A percentile compares a stretch with the other conserved stretches of the same genome.
phyloP scores from a whole-genome alignment of 2,329 filamentous ascomycete species.

The Venturia pyrina region DNA sequence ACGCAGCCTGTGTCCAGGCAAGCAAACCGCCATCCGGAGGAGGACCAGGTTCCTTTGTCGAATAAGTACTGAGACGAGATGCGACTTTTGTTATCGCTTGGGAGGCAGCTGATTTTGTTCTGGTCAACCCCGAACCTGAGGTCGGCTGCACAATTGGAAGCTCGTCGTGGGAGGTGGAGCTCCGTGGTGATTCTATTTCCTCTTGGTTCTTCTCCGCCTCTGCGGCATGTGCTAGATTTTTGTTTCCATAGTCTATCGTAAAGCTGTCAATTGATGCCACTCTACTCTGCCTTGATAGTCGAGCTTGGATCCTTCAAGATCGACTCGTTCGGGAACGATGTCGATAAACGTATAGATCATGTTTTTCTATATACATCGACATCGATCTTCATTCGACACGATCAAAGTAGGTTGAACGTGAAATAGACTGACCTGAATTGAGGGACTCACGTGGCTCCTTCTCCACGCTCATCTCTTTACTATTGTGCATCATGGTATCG shows the following conservation, averaged over 20 bases:
- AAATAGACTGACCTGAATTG: not conserved
- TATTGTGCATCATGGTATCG: not conserved
- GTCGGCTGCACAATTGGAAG: not conserved
- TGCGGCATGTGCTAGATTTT: not conserved
- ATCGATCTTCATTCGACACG: not conserved
- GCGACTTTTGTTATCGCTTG: conserved; percentile 19
- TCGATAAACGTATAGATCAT: too few relatives aligned
- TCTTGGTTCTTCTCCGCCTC: not conserved
- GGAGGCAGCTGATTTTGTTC: conserved; percentile 10
- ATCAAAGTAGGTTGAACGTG: too few relatives aligned
- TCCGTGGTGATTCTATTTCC: not conserved
- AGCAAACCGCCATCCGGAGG: conserved; percentile 34
- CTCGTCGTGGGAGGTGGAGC: not conserved
- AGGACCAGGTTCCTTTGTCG: conserved; percentile 24
- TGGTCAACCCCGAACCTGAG: not conserved
- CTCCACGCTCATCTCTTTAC: not conserved
- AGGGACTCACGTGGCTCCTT: not conserved
- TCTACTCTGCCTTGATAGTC: not conserved
- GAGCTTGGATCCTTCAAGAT: not conserved
- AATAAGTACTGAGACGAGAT: conserved; percentile 26
- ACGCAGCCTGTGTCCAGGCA: conserved; percentile 24
- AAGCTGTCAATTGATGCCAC: not conserved
- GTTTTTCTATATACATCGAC: not conserved
- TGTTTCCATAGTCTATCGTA: not conserved
- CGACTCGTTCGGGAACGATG: not conserved